Percentiles rank a stretch among this genome's conserved stretches.
Evolutionary conservation across 306 rosid genomes (phyloP).

Genomic region (Pyrus communis): DNA sequence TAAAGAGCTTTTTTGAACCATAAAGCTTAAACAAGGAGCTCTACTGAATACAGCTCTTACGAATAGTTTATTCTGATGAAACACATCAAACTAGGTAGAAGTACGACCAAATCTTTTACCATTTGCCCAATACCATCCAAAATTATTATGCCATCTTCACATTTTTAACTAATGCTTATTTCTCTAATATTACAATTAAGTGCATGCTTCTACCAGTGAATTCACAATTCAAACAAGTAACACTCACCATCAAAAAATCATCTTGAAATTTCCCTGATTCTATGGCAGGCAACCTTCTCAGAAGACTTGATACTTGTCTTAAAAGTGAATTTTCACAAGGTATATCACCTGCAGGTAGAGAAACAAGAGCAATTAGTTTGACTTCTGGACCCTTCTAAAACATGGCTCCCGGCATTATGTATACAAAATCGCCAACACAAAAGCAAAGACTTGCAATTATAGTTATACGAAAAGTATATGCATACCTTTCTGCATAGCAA

Average conservation of each 20-base stretch:
- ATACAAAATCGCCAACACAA: neutral
- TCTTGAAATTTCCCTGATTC: conserved; percentile 88
- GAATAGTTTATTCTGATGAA: neutral
- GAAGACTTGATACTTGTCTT: conserved; percentile 89
- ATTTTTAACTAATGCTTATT: neutral
- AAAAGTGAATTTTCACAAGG: conserved; percentile 80
- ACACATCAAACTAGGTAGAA: neutral
- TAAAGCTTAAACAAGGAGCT: neutral
- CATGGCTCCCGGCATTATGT: neutral
- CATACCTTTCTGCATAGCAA: conserved; percentile 85
- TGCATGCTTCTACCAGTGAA: conserved; percentile 5
- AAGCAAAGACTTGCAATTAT: neutral
- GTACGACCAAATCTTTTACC: neutral
- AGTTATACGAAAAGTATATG: neutral
- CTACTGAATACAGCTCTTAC: neutral
- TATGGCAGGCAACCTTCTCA: conserved; percentile 84
- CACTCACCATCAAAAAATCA: conserved; percentile 89
- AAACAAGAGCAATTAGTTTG: neutral
- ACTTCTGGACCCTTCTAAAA: conserved; percentile 9
- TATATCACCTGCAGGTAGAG: conserved; percentile 52
- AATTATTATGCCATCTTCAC: neutral
- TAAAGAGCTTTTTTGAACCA: neutral
- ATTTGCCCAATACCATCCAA: neutral
- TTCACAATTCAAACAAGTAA: conserved; percentile 5
- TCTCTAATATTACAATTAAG: neutral